A percentile compares a stretch with the other conserved stretches of the same genome.
phyloP scores from a whole-genome alignment of 345 rosid species.

The Rhodamnia rubescens region DNA sequence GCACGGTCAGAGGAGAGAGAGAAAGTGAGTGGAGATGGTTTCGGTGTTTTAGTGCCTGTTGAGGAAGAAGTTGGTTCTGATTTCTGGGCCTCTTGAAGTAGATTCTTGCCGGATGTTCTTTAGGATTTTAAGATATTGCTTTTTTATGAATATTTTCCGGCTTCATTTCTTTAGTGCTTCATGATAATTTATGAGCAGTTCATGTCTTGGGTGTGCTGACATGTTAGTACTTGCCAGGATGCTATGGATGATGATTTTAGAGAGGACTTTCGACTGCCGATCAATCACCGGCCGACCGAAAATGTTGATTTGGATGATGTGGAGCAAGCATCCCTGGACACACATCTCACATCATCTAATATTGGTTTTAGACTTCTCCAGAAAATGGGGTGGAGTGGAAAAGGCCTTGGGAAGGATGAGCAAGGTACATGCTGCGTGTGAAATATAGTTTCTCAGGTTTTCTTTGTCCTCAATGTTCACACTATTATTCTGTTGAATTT shows the following conservation, averaged over 20 bases:
- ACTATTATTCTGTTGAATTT: background rate
- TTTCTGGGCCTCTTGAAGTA: background rate
- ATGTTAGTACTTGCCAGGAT: background rate
- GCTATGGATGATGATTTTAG: conserved; percentile 48
- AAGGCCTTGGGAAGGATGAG: conserved; percentile 92
- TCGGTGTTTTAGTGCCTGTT: background rate
- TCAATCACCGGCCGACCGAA: conserved; percentile 57
- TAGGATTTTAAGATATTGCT: too few relatives aligned
- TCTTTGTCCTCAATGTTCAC: background rate
- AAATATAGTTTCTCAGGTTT: background rate
- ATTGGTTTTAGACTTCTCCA: conserved; percentile 91
- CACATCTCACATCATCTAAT: conserved; percentile 69
- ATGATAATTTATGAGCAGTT: background rate
- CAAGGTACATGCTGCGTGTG: conserved; percentile 35
- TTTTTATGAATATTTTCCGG: too few relatives aligned
- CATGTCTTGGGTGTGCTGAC: background rate
- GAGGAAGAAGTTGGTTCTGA: background rate
- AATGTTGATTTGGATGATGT: conserved; percentile 83
- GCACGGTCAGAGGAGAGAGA: background rate
- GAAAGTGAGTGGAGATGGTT: background rate
- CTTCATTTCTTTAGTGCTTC: too few relatives aligned
- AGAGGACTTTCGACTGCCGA: conserved; percentile 71
- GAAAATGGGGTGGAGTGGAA: conserved; percentile 99
- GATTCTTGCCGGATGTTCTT: background rate
- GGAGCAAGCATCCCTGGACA: conserved; percentile 83